Conservation (phyloP, 768 basidiomycete species). For the Glaciozyma antarctica region DNA sequence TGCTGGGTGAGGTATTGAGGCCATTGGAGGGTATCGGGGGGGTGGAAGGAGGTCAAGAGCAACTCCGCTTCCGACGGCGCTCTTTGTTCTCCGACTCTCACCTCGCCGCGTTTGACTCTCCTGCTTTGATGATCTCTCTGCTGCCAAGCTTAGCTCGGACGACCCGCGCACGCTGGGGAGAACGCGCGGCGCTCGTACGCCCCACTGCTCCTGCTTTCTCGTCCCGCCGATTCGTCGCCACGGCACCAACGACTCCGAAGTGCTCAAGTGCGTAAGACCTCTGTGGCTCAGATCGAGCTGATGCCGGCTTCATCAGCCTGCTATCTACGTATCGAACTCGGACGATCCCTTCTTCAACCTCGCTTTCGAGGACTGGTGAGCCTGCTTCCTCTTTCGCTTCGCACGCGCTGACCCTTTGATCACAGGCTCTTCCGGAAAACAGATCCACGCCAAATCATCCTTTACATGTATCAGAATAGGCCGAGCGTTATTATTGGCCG, state of each 20-base stretch:
- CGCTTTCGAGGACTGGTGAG: slow-evolving; percentile 79
- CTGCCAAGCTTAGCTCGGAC: neutral
- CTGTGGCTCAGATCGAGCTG: neutral
- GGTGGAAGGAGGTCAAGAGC: neutral
- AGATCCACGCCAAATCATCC: slow-evolving; percentile 54
- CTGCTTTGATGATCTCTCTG: neutral
- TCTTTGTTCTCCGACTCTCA: neutral
- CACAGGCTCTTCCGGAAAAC: slow-evolving; percentile 71
- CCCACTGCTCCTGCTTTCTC: too few relatives aligned
- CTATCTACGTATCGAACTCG: slow-evolving; percentile 55
- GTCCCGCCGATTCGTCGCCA: too few relatives aligned
- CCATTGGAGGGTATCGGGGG: neutral
- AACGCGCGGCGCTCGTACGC: too few relatives aligned
- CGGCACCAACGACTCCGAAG: too few relatives aligned
- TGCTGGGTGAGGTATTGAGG: neutral
- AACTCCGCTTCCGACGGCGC: neutral
- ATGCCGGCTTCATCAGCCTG: slow-evolving; percentile 4
- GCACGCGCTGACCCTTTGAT: slow-evolving; percentile 27
- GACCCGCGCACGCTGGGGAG: too few relatives aligned
- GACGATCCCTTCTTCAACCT: slow-evolving; percentile 82
- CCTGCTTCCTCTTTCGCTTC: slow-evolving; percentile 9
- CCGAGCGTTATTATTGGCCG: slow-evolving; percentile 89
- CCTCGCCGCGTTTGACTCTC: neutral
- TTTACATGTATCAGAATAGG: slow-evolving; percentile 75
- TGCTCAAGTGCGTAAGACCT: neutral